Evolutionary conservation across 331 rosid species (phyloP).

Genomic region (Rhamnella rubrinervis): DNA sequence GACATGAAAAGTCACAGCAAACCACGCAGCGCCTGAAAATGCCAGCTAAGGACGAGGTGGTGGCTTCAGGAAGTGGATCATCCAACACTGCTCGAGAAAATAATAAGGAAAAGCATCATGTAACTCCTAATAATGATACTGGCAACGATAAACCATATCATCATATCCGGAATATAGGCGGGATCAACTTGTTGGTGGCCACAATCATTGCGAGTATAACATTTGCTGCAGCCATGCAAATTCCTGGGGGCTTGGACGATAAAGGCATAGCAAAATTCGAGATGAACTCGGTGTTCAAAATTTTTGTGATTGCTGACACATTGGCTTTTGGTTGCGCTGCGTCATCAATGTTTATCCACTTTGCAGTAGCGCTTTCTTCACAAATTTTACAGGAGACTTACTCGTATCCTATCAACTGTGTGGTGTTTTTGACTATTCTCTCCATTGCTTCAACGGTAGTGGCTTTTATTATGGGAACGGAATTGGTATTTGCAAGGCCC

Average conservation of each 20-base stretch:
- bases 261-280: not conserved
- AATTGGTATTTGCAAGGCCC: too few relatives aligned
- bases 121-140: too few relatives aligned
- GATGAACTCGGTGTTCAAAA: not conserved
- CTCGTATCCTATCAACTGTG: not conserved
- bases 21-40: not conserved
- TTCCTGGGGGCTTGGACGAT: not conserved
- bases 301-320: not conserved
- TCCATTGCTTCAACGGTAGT: not conserved
- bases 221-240: not conserved
- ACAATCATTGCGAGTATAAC: not conserved
- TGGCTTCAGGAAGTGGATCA: too few relatives aligned
- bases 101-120: too few relatives aligned
- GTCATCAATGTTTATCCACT: conserved; percentile 1
- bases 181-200: conserved; percentile 2
- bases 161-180: not conserved
- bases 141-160: too few relatives aligned
- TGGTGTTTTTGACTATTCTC: not conserved
- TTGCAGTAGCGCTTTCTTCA: not conserved
- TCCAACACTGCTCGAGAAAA: too few relatives aligned
- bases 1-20: not conserved
- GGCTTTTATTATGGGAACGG: not conserved
- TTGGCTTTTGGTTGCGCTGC: conserved; percentile 10
- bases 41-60: too few relatives aligned
- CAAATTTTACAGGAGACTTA: not conserved